A percentile compares a stretch with the other conserved stretches of the same genome.
Conservation (phyloP, 805 yeast genomes). For the Teunomyces cretensis region DNA sequence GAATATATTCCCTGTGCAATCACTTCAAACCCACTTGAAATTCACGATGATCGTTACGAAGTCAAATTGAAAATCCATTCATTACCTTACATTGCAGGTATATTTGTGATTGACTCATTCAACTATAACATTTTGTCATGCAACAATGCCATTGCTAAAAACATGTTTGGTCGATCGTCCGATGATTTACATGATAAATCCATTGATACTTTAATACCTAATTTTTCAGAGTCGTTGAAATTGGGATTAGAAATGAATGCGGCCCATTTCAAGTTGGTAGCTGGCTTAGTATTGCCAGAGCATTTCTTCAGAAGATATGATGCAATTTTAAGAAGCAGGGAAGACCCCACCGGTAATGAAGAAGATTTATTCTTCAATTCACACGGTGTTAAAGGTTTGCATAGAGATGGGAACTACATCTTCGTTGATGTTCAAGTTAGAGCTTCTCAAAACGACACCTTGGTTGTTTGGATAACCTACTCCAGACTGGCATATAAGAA, state of each 20-base stretch:
- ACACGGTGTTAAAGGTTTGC: constrained; percentile 66
- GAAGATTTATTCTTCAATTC: constrained; percentile 57
- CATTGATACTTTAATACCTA: constrained; percentile 62
- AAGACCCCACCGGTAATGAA: constrained; percentile 29
- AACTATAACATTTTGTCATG: constrained; percentile 60
- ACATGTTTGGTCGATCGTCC: constrained; percentile 69
- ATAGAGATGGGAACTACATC: constrained; percentile 64
- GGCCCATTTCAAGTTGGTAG: constrained; percentile 25
- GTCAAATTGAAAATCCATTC: constrained; percentile 69
- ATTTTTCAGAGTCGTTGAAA: constrained; percentile 49
- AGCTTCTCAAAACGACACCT: constrained; percentile 56
- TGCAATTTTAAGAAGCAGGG: constrained; percentile 36
- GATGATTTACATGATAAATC: constrained; percentile 39
- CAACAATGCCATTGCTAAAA: constrained; percentile 75
- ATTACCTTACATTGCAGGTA: constrained; percentile 84
- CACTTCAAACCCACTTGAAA: constrained; percentile 56
- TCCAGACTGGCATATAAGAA: constrained; percentile 46
- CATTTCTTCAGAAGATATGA: constrained; percentile 78
- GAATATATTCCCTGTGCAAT: constrained; percentile 73
- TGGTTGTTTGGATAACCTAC: constrained; percentile 83
- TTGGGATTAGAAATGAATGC: constrained; percentile 33
- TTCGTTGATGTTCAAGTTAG: constrained; percentile 80
- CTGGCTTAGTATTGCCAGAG: constrained; percentile 86
- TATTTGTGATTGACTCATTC: constrained; percentile 62
- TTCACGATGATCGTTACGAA: constrained; percentile 38